Evolutionary conservation across 257 asterid genomes (phyloP).

Genomic region (Schizonepeta tenuifolia): DNA sequence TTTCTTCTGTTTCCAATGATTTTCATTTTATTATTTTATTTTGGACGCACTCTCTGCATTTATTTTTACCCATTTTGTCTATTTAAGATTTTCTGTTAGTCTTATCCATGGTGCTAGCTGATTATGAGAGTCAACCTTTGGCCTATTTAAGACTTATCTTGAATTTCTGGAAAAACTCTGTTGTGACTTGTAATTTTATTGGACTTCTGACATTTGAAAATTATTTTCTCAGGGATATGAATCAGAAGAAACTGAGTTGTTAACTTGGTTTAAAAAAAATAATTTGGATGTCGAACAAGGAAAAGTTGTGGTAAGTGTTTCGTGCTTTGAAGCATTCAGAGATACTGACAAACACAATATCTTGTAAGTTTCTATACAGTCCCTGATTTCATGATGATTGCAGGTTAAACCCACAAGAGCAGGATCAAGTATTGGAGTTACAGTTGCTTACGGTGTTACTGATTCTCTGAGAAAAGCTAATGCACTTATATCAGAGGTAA

Average conservation of each 20-base stretch:
- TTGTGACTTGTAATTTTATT: neutral
- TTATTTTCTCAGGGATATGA: conserved; percentile 57
- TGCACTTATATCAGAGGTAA: conserved; percentile 74
- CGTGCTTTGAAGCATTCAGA: conserved; percentile 26
- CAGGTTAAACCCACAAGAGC: conserved; percentile 94
- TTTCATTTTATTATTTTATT: neutral
- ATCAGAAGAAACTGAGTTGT: conserved; percentile 54
- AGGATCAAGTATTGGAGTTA: conserved; percentile 92
- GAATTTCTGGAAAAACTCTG: neutral
- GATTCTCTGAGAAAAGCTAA: conserved; percentile 78
- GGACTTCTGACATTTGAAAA: conserved; percentile 27
- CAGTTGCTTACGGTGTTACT: conserved; percentile 86
- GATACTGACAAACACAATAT: conserved; percentile 14
- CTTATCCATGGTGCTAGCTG: neutral
- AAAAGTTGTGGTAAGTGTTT: conserved; percentile 84
- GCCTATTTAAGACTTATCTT: conserved; percentile 7
- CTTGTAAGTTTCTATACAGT: conserved; percentile 26
- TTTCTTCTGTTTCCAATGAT: neutral
- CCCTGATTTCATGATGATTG: conserved; percentile 36
- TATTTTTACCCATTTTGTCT: neutral
- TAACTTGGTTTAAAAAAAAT: conserved; percentile 61
- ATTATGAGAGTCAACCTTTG: neutral
- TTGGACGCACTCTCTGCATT: neutral
- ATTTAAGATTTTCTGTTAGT: neutral
- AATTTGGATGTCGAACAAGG: conserved; percentile 60